Conservation (phyloP, 805 yeast genomes). For the Zygoascus biomembranicola region DNA sequence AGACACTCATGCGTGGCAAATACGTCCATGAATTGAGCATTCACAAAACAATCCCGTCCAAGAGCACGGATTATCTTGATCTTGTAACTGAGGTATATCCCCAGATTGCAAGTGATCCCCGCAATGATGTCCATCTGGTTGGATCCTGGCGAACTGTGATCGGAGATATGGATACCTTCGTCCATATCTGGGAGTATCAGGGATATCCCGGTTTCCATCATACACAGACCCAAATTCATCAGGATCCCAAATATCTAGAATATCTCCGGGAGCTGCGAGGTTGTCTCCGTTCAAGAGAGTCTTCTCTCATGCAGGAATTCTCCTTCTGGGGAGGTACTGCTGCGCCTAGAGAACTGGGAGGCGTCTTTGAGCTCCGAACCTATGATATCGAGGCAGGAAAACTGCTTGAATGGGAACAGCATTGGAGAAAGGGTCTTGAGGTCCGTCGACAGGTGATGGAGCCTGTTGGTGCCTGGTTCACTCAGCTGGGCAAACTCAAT, state of each 20-base stretch:
- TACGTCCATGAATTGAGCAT: slow-evolving; percentile 34
- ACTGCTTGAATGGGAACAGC: slow-evolving; percentile 36
- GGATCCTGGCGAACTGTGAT: slow-evolving; percentile 37
- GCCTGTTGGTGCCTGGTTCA: slow-evolving; percentile 40
- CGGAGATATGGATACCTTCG: slow-evolving; percentile 35
- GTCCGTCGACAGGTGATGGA: slow-evolving; percentile 39
- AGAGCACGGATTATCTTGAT: slow-evolving; percentile 29
- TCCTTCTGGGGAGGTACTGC: slow-evolving; percentile 40
- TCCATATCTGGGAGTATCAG: slow-evolving; percentile 37
- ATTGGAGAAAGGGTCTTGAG: slow-evolving; percentile 35
- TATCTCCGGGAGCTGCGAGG: slow-evolving; percentile 26
- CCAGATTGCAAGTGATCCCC: slow-evolving; percentile 25
- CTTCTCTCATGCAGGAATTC: slow-evolving; percentile 34
- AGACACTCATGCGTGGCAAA: slow-evolving; percentile 32
- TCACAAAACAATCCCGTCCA: slow-evolving; percentile 32
- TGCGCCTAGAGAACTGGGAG: slow-evolving; percentile 33
- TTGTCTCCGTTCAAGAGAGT: slow-evolving; percentile 27
- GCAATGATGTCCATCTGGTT: slow-evolving; percentile 29
- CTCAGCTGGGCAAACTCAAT: slow-evolving; percentile 33
- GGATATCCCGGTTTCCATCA: slow-evolving; percentile 35
- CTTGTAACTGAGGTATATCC: slow-evolving; percentile 28
- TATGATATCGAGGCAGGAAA: slow-evolving; percentile 34
- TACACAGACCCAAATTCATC: slow-evolving; percentile 29
- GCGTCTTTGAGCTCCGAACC: slow-evolving; percentile 34
- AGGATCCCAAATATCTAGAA: slow-evolving; percentile 23